Evolutionary conservation across 306 rosid genomes (phyloP).

Genomic region (Quercus suber): DNA sequence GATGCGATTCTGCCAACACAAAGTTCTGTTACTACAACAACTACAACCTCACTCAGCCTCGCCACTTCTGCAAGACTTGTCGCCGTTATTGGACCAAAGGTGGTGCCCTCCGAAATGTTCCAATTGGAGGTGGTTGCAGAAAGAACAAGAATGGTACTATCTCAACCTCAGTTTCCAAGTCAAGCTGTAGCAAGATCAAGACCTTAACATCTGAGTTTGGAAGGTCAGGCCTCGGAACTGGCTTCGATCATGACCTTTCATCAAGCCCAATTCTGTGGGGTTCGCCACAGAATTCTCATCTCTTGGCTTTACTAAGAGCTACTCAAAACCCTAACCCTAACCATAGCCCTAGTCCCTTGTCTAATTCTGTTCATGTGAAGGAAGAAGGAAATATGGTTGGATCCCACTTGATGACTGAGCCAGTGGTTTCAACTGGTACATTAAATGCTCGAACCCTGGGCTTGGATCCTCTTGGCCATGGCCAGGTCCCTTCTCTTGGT

Average conservation of each 20-base stretch:
- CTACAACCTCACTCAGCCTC: constrained; percentile 97
- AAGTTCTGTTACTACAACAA: constrained; percentile 91
- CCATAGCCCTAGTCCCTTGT: constrained; percentile 58
- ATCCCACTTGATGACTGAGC: constrained; percentile 47
- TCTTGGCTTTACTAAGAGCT: constrained; percentile 62
- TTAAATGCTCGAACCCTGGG: constrained; percentile 40
- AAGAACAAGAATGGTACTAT: constrained; percentile 48
- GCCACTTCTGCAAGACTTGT: constrained; percentile 96
- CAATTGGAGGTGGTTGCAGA: constrained; percentile 75
- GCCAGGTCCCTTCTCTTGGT: constrained; percentile 53
- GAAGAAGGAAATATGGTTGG: constrained; percentile 53
- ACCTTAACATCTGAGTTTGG: constrained; percentile 52
- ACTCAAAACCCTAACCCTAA: constrained; percentile 57
- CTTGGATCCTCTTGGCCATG: constrained; percentile 40
- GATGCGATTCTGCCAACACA: constrained; percentile 82
- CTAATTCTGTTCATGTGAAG: constrained; percentile 32
- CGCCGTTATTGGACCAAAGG: constrained; percentile 97
- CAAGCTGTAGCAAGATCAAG: constrained; percentile 49
- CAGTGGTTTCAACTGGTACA: constrained; percentile 26
- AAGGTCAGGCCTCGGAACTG: constrained; percentile 35
- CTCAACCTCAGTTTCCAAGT: constrained; percentile 32
- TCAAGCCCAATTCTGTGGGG: constrained; percentile 79
- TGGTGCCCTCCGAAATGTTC: constrained; percentile 68
- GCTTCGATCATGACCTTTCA: constrained; percentile 43
- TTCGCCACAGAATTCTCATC: constrained; percentile 74